phyloP scores from a whole-genome alignment of 352 stramenopile species.

The Phytophthora meadii region DNA sequence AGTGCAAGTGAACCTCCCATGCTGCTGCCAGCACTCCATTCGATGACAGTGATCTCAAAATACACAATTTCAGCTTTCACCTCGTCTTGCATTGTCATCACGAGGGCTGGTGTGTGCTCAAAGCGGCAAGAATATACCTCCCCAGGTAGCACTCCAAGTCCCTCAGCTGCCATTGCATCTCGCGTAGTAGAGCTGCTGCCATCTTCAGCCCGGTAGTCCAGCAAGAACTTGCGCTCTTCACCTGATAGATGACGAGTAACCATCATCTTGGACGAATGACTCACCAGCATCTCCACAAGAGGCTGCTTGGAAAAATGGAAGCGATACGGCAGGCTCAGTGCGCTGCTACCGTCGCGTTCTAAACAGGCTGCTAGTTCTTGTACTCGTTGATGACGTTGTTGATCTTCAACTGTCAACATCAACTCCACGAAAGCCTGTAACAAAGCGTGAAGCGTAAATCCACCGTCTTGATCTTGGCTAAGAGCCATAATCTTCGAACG shows the following conservation, averaged over 20 bases:
- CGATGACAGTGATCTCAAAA: conserved; percentile 79
- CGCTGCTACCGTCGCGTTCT: conserved; percentile 49
- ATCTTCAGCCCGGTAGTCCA: conserved; percentile 71
- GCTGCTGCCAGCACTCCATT: conserved; percentile 50
- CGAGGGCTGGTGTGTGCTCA: conserved; percentile 74
- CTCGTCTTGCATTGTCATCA: conserved; percentile 74
- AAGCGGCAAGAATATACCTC: conserved; percentile 80
- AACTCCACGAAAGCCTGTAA: conserved; percentile 86
- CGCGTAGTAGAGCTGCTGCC: conserved; percentile 13
- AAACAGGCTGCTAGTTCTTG: conserved; percentile 62
- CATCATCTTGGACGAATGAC: conserved; percentile 81
- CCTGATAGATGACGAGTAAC: conserved; percentile 76
- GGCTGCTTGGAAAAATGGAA: conserved; percentile 75
- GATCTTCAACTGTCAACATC: conserved; percentile 83
- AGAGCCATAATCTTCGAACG: conserved; percentile 88
- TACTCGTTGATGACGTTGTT: conserved; percentile 59
- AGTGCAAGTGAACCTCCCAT: conserved; percentile 50
- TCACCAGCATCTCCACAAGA: conserved; percentile 81
- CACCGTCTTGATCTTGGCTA: conserved; percentile 82
- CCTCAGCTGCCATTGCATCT: conserved; percentile 27
- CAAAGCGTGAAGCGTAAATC: conserved; percentile 76
- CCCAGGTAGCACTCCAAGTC: conserved; percentile 21
- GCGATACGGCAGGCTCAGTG: conserved; percentile 72
- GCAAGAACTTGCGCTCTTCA: conserved; percentile 79
- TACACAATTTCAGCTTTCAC: conserved; percentile 84